phyloP scores from a whole-genome alignment of 2,329 filamentous ascomycete genomes.

The Calcarisporium arbuscula region DNA sequence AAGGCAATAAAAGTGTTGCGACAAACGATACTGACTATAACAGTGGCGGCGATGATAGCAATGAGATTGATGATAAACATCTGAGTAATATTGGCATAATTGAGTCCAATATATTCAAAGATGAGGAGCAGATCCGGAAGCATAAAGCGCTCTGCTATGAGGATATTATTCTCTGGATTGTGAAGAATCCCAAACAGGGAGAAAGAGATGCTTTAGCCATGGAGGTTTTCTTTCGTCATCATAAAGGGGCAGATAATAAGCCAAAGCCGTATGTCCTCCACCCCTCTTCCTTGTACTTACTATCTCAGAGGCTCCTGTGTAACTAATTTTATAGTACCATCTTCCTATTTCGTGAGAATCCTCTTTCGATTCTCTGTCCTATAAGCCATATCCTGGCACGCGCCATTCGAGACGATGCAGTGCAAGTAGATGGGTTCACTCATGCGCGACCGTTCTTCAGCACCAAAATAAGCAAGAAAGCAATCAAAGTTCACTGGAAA shows the following conservation, averaged over 20 bases:
- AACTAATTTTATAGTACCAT: constrained; percentile 3
- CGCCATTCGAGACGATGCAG: constrained; percentile 4
- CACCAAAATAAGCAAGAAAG: constrained; percentile 4
- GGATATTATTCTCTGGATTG: constrained; percentile 8
- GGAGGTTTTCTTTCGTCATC: constrained; percentile 7
- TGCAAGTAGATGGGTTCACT: constrained; percentile 4
- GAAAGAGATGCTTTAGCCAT: constrained; percentile 7
- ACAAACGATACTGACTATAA: constrained; percentile 6
- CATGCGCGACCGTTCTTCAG: constrained; percentile 5
- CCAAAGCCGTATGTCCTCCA: constrained; percentile 8
- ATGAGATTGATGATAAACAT: constrained; percentile 2
- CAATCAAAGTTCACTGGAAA: constrained; percentile 6
- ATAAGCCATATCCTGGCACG: constrained; percentile 6
- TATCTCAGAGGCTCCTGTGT: background rate
- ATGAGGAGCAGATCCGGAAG: constrained; percentile 1
- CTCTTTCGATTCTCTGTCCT: constrained; percentile 6
- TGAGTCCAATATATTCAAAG: background rate
- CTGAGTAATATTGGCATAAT: background rate
- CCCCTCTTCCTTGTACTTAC: no score
- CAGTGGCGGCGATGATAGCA: constrained; percentile 1
- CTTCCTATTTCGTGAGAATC: constrained; percentile 9
- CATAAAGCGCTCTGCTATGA: constrained; percentile 8
- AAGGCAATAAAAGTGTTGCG: background rate
- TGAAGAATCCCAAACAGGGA: constrained; percentile 5
- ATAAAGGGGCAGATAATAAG: constrained; percentile 9